Conservation (phyloP, 192 early-diverging fungal species). For the Coemansia sp. region DNA sequence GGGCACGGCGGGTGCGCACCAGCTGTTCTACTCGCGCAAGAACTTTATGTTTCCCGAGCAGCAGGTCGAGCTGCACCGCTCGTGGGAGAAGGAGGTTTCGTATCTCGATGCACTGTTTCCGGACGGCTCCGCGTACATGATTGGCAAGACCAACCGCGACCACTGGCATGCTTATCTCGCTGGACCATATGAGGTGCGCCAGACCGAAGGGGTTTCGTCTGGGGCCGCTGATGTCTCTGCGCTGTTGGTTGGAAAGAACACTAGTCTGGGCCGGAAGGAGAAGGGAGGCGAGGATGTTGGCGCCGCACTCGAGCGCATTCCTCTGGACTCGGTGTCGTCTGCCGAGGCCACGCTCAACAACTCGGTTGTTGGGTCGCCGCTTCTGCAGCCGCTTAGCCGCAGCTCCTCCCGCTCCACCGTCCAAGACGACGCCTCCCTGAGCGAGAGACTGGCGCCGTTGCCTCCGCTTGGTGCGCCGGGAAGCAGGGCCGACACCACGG, state of each 20-base stretch:
- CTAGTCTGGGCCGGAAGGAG: background rate
- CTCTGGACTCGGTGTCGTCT: background rate
- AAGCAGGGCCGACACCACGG: conserved; percentile 71
- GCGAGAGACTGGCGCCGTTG: background rate
- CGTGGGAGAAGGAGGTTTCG: conserved; percentile 89
- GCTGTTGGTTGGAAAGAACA: background rate
- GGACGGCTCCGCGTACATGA: conserved; percentile 81
- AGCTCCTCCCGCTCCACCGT: conserved; percentile 48
- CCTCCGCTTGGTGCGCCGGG: background rate
- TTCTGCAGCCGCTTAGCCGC: conserved; percentile 34
- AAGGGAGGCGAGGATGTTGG: conserved; percentile 1
- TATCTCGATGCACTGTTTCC: conserved; percentile 69
- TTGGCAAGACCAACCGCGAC: conserved; percentile 92
- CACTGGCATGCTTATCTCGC: conserved; percentile 96
- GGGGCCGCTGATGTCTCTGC: background rate
- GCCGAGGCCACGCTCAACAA: conserved; percentile 29
- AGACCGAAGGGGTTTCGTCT: background rate
- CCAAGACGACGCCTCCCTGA: background rate
- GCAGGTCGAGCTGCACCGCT: conserved; percentile 84
- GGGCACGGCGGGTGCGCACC: conserved; percentile 62
- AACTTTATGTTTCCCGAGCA: conserved; percentile 94
- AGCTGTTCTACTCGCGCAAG: conserved; percentile 95
- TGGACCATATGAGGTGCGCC: conserved; percentile 56
- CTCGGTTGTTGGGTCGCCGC: conserved; percentile 37
- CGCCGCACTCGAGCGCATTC: background rate